Percentiles rank a stretch among this genome's conserved stretches.
Evolutionary conservation across 129 eudicot genomes (phyloP).

Genomic region (Flaveria trinervia): DNA sequence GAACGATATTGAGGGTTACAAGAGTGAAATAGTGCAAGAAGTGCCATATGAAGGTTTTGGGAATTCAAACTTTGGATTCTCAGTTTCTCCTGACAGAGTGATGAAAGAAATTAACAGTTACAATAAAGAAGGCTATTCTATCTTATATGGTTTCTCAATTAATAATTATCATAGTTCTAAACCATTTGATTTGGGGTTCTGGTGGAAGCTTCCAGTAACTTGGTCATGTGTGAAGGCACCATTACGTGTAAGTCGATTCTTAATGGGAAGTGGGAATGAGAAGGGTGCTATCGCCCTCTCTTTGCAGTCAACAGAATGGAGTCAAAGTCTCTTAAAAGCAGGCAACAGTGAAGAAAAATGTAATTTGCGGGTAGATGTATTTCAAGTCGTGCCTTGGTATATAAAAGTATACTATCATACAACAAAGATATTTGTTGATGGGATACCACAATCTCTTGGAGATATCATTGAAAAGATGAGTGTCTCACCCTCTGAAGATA

Average conservation of each 20-base stretch:
- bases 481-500: conserved; percentile 96
- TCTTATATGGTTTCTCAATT: conserved; percentile 58
- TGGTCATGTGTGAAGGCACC: conserved; percentile 90
- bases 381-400: conserved; percentile 99
- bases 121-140: conserved; percentile 43
- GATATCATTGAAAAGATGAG: conserved; percentile 55
- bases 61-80: conserved; percentile 54
- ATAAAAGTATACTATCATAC: conserved; percentile 93
- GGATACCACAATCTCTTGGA: conserved; percentile 42
- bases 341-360: conserved; percentile 42
- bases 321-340: conserved; percentile 34
- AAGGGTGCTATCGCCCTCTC: conserved; percentile 91
- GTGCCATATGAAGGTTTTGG: conserved; percentile 31
- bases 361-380: conserved; percentile 59
- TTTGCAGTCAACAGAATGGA: conserved; percentile 54
- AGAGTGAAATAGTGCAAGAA: conserved; percentile 11
- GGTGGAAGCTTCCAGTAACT: conserved; percentile 75
- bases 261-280: conserved; percentile 97
- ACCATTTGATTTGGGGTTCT: conserved; percentile 71
- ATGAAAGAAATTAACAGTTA: conserved; percentile 54
- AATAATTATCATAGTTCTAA: conserved; percentile 45
- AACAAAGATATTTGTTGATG: conserved; percentile 63
- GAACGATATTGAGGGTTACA: conserved; percentile 33
- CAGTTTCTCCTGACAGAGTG: conserved; percentile 60
- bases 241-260: conserved; percentile 67